phyloP scores from a whole-genome alignment of 2,329 filamentous ascomycete genomes.

The Cytospora paraplurivora region DNA sequence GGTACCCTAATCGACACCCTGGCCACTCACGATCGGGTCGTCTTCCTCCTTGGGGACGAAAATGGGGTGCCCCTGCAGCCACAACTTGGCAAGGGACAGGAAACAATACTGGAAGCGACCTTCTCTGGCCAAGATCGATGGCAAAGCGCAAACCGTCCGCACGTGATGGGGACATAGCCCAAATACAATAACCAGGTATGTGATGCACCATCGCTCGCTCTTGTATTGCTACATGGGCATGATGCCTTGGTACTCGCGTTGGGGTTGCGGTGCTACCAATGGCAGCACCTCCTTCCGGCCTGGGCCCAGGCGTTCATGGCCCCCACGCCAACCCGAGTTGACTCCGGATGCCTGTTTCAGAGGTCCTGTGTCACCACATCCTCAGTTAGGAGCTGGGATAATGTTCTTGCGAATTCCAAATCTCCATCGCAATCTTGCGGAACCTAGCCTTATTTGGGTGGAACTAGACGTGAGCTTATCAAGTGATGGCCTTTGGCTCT shows the following conservation, averaged over 20 bases:
- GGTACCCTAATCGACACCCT: conserved; percentile 3
- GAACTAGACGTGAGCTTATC: too few relatives aligned
- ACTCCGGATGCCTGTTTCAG: not conserved
- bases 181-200: not conserved
- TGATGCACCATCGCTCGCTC: not conserved
- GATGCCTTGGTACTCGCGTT: not conserved
- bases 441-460: too few relatives aligned
- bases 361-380: too few relatives aligned
- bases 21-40: conserved; percentile 5
- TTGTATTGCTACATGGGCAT: not conserved
- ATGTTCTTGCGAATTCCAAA: too few relatives aligned
- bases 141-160: not conserved
- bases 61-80: conserved; percentile 21
- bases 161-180: not conserved
- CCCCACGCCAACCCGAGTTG: not conserved
- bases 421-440: too few relatives aligned
- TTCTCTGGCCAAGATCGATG: not conserved
- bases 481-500: too few relatives aligned
- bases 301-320: not conserved
- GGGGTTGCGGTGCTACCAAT: not conserved
- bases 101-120: not conserved
- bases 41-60: conserved; percentile 5
- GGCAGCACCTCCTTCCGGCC: not conserved
- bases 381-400: not conserved
- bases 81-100: conserved; percentile 20